Base-by-base conservation (phyloP, 805 yeast genomes). In the Candida tallmaniae region DNA sequence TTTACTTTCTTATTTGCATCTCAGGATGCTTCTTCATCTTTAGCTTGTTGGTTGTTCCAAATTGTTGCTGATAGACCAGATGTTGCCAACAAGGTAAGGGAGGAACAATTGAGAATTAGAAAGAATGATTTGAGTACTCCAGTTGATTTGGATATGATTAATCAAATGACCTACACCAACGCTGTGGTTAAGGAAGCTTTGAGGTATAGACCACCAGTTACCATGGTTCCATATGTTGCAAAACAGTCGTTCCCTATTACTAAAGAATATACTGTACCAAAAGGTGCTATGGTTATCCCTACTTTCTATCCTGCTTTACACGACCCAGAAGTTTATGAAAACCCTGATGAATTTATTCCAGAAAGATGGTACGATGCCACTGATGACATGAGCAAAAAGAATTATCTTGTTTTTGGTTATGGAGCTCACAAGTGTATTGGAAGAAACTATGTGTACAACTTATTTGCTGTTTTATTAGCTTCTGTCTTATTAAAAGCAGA, bases 1-100 rank as follows among this genome's bases (percentile, higher is more conserved):
- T 93, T 93, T 75, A 93, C 98, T 10, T 93, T 93, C 62, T 68
- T 93, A 59, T 93, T 93, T 61, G 98, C 98, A 5, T 84, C 96
- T 4, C 98, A 93, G 66, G 98, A 93, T 64, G 98, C 98, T 16
- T 84, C 96, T 6, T 88, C 97, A 1, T 86, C 97, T 4, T 80
- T 94, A 48, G 93, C 96, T 44, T 90, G 97, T 63, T 93, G 98
- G 98, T 72, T 93, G 52, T 93, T 90, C 78, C 98, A 93, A 71
- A 76, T 88, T 49, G 80, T 88, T 37, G 89, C 96, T 41, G 98
- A 93, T 60, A 78, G 96, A 54, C 97, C 97, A 26, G 97, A 93
- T 46, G 82, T 93, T 39, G 76, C 78, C 58, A 70, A 62, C 26
- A 89, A 89, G 62, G 75, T 93, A 45, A 83, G 97, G 66, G 85